Evolutionary conservation across 2,329 filamentous ascomycete species (phyloP).

Genomic region (Colletotrichum sp.): DNA sequence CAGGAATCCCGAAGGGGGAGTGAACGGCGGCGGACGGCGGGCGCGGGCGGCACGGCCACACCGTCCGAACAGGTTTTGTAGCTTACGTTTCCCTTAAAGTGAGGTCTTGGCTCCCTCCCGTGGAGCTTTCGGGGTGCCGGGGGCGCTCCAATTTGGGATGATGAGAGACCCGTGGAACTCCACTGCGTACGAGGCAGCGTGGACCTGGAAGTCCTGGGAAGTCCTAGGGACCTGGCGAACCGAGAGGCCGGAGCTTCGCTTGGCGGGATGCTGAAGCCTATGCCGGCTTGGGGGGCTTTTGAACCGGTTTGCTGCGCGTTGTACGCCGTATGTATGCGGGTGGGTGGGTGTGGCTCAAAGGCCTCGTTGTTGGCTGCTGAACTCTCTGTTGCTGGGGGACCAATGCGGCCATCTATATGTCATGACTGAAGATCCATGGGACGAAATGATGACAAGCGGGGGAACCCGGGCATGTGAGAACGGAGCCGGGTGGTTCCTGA

Average conservation of each 20-base stretch:
- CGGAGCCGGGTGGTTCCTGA: background rate
- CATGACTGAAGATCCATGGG: constrained; percentile 15
- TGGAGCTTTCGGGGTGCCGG: constrained; percentile 8
- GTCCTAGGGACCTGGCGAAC: background rate
- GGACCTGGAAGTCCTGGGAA: background rate
- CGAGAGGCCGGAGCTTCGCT: constrained; percentile 10
- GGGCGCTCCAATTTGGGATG: constrained; percentile 11
- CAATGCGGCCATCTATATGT: constrained; percentile 5
- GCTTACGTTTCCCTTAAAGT: constrained; percentile 20
- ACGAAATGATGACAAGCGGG: constrained; percentile 14
- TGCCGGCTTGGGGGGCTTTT: background rate
- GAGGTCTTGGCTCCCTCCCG: constrained; percentile 17
- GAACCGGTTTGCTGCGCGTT: background rate
- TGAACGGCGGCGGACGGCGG: constrained; percentile 3
- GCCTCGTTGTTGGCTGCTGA: background rate
- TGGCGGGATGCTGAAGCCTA: background rate
- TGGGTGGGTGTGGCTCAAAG: background rate
- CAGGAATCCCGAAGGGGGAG: constrained; percentile 1
- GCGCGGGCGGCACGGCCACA: constrained; percentile 14
- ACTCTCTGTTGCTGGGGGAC: background rate
- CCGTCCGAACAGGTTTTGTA: constrained; percentile 21
- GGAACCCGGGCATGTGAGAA: constrained; percentile 6
- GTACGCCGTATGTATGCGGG: background rate
- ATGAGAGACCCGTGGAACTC: constrained; percentile 17
- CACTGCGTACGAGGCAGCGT: constrained; percentile 17